These are phyloP conservation scores for Pyrenochaeta sp. DNA, from an alignment of 2,329 filamentous ascomycete species.

Conservation along the genomic window DNA sequence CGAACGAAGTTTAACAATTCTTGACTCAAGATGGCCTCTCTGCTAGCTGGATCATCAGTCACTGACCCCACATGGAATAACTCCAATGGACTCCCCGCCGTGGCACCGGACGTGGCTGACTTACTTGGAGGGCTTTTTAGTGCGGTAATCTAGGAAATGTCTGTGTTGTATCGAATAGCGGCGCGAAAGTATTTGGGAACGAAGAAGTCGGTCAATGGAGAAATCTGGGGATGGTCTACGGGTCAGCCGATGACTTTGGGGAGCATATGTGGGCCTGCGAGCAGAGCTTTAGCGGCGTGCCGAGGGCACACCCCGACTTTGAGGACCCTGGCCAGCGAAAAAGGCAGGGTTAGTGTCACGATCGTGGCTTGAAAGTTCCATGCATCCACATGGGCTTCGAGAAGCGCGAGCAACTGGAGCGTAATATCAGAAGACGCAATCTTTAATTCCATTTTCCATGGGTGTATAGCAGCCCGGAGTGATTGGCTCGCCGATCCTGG, in stretches of 20 bases:
- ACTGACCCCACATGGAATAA: slow-evolving; percentile 1
- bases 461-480: slow-evolving; percentile 22
- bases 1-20: slow-evolving; percentile 2
- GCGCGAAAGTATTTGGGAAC: slow-evolving; percentile 1
- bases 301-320: slow-evolving; percentile 41
- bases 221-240: slow-evolving; percentile 36
- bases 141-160: background rate
- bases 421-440: slow-evolving; percentile 44
- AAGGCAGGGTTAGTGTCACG: slow-evolving; percentile 40
- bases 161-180: slow-evolving; percentile 5
- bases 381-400: slow-evolving; percentile 49
- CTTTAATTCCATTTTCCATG: slow-evolving; percentile 38
- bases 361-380: slow-evolving; percentile 50
- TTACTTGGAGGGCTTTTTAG: background rate
- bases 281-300: slow-evolving; percentile 40
- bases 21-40: background rate
- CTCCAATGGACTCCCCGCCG: background rate
- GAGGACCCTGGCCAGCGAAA: slow-evolving; percentile 33
- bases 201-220: slow-evolving; percentile 33
- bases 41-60: background rate
- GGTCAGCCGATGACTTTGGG: slow-evolving; percentile 47
- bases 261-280: slow-evolving; percentile 46
- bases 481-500: slow-evolving; percentile 42
- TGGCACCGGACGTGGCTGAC: background rate
- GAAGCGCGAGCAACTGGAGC: slow-evolving; percentile 47